Percentiles rank a stretch among this genome's conserved stretches.
Conservation (phyloP, 148 eudicot genomes). For the Limonium bicolor region DNA sequence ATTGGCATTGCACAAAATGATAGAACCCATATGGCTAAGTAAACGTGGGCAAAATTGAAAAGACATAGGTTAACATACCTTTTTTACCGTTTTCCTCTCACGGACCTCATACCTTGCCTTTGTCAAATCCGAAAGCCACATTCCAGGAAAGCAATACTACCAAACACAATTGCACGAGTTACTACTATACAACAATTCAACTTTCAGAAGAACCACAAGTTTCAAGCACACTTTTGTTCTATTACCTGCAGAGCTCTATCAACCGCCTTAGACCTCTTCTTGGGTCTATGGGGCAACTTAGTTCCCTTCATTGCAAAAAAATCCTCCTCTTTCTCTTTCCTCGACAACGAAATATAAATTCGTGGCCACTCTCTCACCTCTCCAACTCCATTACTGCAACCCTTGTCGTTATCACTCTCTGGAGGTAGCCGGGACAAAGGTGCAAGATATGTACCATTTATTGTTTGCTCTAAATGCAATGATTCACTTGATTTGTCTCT, state of each 20-base stretch:
- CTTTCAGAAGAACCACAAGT: neutral
- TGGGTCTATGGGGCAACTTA: conserved; percentile 33
- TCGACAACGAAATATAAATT: conserved; percentile 21
- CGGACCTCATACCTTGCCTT: conserved; percentile 34
- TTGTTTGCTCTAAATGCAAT: neutral
- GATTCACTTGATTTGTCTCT: conserved; percentile 15
- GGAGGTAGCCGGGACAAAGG: too few relatives aligned
- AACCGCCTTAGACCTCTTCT: conserved; percentile 35
- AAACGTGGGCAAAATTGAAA: too few relatives aligned
- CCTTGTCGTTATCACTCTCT: too few relatives aligned
- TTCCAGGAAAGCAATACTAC: conserved; percentile 37
- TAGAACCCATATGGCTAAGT: too few relatives aligned
- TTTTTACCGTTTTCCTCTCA: conserved; percentile 31
- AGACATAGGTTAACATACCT: too few relatives aligned
- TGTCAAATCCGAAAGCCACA: conserved; percentile 31
- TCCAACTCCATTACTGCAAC: conserved; percentile 7
- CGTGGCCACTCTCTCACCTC: conserved; percentile 31
- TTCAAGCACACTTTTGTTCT: neutral
- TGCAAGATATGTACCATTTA: too few relatives aligned
- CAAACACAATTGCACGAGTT: neutral
- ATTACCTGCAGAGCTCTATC: conserved; percentile 33
- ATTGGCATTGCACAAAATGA: neutral
- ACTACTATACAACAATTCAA: neutral
- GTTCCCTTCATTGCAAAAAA: conserved; percentile 38
- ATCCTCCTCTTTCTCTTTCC: conserved; percentile 40